These are phyloP conservation scores for Hordeum pubiflorum DNA, from an alignment of 202 grass and related monocot species.

Conservation along the genomic window DNA sequence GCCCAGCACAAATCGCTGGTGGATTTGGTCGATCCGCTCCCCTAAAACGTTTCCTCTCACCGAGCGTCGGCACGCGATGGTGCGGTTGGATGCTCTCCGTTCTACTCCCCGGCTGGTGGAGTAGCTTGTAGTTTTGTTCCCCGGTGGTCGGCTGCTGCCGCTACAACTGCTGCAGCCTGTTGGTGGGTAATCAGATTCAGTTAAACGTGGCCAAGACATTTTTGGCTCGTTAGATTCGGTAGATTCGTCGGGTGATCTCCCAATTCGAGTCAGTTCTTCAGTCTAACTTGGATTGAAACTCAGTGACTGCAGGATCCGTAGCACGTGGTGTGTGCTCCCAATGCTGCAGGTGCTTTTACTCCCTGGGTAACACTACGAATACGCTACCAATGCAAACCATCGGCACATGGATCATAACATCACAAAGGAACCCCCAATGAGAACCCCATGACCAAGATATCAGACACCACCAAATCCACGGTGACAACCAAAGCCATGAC, in stretches of 20 bases:
- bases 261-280: neutral
- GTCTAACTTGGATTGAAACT: neutral
- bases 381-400: too few relatives aligned
- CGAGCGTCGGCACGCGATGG: neutral
- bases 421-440: too few relatives aligned
- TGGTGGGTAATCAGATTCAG: neutral
- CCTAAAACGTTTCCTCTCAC: neutral
- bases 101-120: neutral
- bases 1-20: conserved; percentile 13
- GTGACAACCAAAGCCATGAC: too few relatives aligned
- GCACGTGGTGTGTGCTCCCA: neutral
- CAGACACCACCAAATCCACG: too few relatives aligned
- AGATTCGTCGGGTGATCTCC: neutral
- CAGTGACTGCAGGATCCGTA: neutral
- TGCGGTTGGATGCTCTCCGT: neutral
- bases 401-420: too few relatives aligned
- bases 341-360: neutral
- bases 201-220: neutral
- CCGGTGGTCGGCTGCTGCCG: conserved; percentile 7
- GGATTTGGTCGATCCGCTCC: conserved; percentile 12
- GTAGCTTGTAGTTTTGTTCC: conserved; percentile 8
- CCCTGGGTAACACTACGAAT: neutral
- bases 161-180: neutral
- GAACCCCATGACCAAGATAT: too few relatives aligned
- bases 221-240: neutral